Base-by-base conservation (phyloP, 2,329 filamentous ascomycete genomes). In the Diaporthe vaccinii region DNA sequence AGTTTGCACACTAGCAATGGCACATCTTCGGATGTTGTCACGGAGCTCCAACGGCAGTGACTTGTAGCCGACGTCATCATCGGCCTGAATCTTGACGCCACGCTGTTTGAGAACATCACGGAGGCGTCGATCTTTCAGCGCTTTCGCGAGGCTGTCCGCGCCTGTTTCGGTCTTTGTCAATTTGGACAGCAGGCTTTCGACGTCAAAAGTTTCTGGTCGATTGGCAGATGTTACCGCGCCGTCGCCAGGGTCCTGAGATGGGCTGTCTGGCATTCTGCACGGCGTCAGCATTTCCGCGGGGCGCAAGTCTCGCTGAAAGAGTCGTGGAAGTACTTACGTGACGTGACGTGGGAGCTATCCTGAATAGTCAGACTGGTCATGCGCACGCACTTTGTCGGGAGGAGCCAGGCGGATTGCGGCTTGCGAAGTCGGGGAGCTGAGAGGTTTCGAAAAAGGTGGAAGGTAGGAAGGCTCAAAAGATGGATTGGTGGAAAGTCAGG, bases 181-280 rank as follows among this genome's bases (percentile, higher is more conserved):
- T 14, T 15, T 22, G 8, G 12, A 4, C 7, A 59, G 57, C 3
- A 39, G 57, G 31, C 34, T 59, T 17, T 59, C 20, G 12, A n/a
- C 7, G 12, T n/a, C 17, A 6, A n/a, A 15, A 2, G 4, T n/a
- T 14, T 0, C 34, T 25, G 34, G 20, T 6, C n/a, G 57, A 7
- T 4, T 6, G 9, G 34, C 31, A 2, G 22, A 4, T n/a, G 34
- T 0, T 14, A 4, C 14, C 34, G 4, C 4, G 12, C 4, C 2
- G 10, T 15, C 20, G 34, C 22, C 17, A 14, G 6, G 20, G 57
- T 39, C 57, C 2, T 14, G 9, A 1, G 10, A 4, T 15, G 34
- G 22, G 15, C 10, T 39, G 34, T 25, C 34, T 39, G 22, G 6
- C 57, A 59, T 59, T 36, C 57, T 59, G 34, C 3, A n/a, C 0